These are phyloP conservation scores for Babesia sp. DNA, from an alignment of 169 alveolate species.

Conservation along the genomic window DNA sequence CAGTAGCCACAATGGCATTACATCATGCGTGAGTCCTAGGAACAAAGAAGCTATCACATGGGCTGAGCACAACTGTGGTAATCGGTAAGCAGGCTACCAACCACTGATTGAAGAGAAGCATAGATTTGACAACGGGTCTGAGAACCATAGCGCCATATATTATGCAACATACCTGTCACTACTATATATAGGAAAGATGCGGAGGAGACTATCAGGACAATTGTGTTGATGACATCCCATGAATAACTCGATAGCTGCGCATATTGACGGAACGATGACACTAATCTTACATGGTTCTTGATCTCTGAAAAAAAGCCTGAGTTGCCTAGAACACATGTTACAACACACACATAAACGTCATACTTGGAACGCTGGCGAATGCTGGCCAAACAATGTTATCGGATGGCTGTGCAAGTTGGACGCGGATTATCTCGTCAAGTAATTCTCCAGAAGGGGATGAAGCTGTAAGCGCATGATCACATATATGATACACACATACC, in stretches of 20 bases:
- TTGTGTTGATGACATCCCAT: slow-evolving; percentile 44
- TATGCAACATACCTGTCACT: background rate
- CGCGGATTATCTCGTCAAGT: slow-evolving; percentile 22
- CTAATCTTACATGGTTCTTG: background rate
- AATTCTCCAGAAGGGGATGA: slow-evolving; percentile 2
- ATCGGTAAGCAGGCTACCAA: background rate
- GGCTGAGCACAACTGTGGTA: background rate
- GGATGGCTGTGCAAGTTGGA: slow-evolving; percentile 14
- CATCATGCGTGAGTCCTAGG: slow-evolving; percentile 54
- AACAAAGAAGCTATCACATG: slow-evolving; percentile 33
- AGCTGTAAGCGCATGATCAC: background rate
- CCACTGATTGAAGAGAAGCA: slow-evolving; percentile 47
- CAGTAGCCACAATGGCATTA: slow-evolving; percentile 52
- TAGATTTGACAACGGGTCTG: slow-evolving; percentile 49
- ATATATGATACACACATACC: slow-evolving; percentile 5
- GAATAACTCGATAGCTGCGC: slow-evolving; percentile 13
- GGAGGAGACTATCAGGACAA: slow-evolving; percentile 16
- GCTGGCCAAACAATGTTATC: background rate
- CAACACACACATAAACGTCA: background rate
- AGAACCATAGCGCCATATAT: background rate
- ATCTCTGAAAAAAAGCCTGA: background rate
- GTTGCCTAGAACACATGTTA: background rate
- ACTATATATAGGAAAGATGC: slow-evolving; percentile 17
- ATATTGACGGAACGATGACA: background rate
- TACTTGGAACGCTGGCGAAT: background rate